Percentiles rank a stretch among this genome's conserved stretches.
Evolutionary conservation across 768 basidiomycete genomes (phyloP).

Genomic region (Tricholoma hemisulphureum): DNA sequence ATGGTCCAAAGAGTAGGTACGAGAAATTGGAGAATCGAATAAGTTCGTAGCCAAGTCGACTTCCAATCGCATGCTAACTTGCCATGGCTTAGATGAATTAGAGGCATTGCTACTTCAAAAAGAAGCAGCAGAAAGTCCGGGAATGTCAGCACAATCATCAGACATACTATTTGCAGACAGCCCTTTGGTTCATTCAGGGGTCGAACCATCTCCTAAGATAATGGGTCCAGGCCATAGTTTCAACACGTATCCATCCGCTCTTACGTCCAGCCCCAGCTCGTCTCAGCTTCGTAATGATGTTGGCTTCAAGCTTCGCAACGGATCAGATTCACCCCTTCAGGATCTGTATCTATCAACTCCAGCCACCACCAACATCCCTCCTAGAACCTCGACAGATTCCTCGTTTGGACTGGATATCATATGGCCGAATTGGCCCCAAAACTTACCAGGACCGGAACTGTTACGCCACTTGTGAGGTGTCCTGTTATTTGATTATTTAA

Average conservation of each 20-base stretch:
- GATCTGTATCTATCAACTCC: conserved; percentile 15
- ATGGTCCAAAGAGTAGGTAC: conserved; percentile 58
- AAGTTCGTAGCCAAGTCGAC: conserved; percentile 39
- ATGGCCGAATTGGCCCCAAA: conserved; percentile 60
- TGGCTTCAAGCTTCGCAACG: conserved; percentile 10
- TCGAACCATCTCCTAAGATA: neutral
- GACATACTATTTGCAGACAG: conserved; percentile 6
- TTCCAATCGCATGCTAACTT: neutral
- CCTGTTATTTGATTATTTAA: neutral
- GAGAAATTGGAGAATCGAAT: conserved; percentile 69
- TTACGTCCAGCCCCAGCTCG: conserved; percentile 4
- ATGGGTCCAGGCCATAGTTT: conserved; percentile 3
- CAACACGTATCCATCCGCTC: conserved; percentile 7
- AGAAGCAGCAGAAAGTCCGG: conserved; percentile 26
- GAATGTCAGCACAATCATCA: conserved; percentile 9
- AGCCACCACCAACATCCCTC: conserved; percentile 11
- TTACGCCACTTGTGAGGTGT: conserved; percentile 61
- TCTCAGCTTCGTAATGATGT: conserved; percentile 13
- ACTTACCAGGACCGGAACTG: conserved; percentile 60
- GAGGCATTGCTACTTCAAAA: conserved; percentile 65
- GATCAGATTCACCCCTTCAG: conserved; percentile 27
- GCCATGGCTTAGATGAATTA: conserved; percentile 52
- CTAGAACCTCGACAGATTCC: conserved; percentile 9
- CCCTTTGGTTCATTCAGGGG: neutral
- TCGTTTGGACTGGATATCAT: conserved; percentile 39